These are phyloP conservation scores for Irpex sp. DNA, from an alignment of 1,284 basidiomycete species.

Conservation along the genomic window DNA sequence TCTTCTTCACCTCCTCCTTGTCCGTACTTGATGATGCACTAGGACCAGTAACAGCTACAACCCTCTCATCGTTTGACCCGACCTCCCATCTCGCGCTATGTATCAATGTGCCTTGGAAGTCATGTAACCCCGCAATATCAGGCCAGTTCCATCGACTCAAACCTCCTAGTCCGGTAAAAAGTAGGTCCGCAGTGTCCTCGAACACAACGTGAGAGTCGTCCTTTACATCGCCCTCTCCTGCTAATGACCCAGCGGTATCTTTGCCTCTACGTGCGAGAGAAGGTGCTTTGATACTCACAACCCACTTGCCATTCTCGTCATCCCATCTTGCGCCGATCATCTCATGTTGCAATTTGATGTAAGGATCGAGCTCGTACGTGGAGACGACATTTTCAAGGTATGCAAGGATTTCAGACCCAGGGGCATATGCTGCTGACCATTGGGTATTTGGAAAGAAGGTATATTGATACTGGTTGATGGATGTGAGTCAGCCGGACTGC, in stretches of 20 bases:
- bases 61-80: neutral
- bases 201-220: constrained; percentile 12
- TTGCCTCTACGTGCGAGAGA: neutral
- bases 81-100: constrained; percentile 53
- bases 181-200: constrained; percentile 18
- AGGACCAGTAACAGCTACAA: neutral
- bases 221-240: too few relatives aligned
- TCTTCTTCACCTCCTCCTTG: neutral
- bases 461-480: constrained; percentile 43
- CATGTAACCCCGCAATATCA: constrained; percentile 15
- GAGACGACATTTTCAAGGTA: constrained; percentile 50
- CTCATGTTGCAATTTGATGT: constrained; percentile 50
- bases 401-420: constrained; percentile 49
- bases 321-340: constrained; percentile 45
- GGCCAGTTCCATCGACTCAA: constrained; percentile 20
- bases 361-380: constrained; percentile 48
- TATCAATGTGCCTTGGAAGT: constrained; percentile 14
- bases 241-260: too few relatives aligned
- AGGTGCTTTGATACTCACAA: constrained; percentile 34
- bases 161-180: constrained; percentile 16
- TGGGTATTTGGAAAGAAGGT: constrained; percentile 52
- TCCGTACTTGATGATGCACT: neutral
- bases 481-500: neutral
- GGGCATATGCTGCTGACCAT: constrained; percentile 56
- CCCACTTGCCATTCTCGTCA: constrained; percentile 48